These are phyloP conservation scores for Corniculantispora saksenae DNA, from an alignment of 2,329 filamentous ascomycete genomes.

Conservation along the genomic window DNA sequence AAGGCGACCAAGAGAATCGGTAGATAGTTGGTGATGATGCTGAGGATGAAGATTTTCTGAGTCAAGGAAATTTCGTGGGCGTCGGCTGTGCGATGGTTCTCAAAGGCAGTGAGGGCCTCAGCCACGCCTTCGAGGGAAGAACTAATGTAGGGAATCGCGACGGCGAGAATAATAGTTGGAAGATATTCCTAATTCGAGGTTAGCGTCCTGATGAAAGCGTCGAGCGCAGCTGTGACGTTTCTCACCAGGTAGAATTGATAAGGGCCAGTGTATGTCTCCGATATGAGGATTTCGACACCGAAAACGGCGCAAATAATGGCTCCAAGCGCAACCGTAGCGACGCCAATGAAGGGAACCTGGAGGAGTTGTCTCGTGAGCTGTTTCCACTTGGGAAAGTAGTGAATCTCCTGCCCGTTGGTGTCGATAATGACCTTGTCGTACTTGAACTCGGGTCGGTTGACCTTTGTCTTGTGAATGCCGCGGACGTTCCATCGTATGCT, in stretches of 20 bases:
- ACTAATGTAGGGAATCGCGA: conserved; percentile 65
- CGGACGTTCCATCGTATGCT: conserved; percentile 72
- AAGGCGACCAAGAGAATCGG: conserved; percentile 77
- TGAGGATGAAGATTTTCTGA: conserved; percentile 74
- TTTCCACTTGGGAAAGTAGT: conserved; percentile 65
- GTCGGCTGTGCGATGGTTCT: conserved; percentile 74
- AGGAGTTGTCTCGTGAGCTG: conserved; percentile 66
- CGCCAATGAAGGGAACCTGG: conserved; percentile 67
- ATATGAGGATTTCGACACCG: conserved; percentile 73
- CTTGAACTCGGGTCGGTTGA: conserved; percentile 64
- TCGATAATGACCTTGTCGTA: conserved; percentile 64
- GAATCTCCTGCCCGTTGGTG: conserved; percentile 61
- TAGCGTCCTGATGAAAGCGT: background rate
- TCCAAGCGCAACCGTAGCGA: conserved; percentile 61
- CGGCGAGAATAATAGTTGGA: conserved; percentile 69
- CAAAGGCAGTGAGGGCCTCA: conserved; percentile 64
- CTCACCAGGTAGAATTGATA: conserved; percentile 64
- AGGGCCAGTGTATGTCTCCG: conserved; percentile 71
- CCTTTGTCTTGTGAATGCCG: conserved; percentile 66
- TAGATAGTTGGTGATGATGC: conserved; percentile 79
- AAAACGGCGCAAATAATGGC: conserved; percentile 69
- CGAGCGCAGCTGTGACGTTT: background rate
- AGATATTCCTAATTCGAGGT: conserved; percentile 60
- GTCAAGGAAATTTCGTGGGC: conserved; percentile 69
- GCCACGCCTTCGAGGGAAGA: conserved; percentile 64